These are phyloP conservation scores for Tetraselmis striata DNA, from an alignment of 139 green algal species.

Conservation along the genomic window DNA sequence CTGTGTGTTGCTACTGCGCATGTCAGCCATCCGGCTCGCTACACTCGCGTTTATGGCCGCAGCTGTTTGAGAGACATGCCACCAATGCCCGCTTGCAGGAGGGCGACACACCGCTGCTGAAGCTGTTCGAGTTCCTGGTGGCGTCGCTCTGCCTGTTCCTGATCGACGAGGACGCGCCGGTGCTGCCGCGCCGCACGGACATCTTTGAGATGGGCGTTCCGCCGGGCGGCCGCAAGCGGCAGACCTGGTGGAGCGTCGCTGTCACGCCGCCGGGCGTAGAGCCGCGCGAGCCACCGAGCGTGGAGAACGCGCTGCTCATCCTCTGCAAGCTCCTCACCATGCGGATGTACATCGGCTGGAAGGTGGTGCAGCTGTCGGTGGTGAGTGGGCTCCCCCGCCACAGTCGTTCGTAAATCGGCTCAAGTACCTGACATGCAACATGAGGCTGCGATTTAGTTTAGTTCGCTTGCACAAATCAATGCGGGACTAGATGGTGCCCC, in stretches of 20 bases:
- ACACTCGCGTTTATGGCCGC: too few relatives aligned
- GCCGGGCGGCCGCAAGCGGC: conserved; percentile 15
- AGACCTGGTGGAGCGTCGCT: conserved; percentile 58
- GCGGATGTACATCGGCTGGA: conserved; percentile 28
- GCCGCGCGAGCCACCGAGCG: conserved; percentile 20
- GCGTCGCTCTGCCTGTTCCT: conserved; percentile 71
- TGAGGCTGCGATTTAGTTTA: too few relatives aligned
- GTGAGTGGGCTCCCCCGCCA: too few relatives aligned
- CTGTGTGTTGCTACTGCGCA: too few relatives aligned
- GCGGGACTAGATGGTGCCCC: too few relatives aligned
- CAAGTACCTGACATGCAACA: too few relatives aligned
- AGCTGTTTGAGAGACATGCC: too few relatives aligned
- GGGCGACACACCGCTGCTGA: conserved; percentile 49
- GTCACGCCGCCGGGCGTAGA: conserved; percentile 33
- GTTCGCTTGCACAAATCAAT: too few relatives aligned
- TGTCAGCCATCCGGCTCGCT: too few relatives aligned
- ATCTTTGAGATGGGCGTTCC: conserved; percentile 11
- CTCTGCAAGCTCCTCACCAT: conserved; percentile 44
- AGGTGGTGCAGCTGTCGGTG: conserved; percentile 43
- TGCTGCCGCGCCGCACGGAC: conserved; percentile 24
- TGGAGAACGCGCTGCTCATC: conserved; percentile 48
- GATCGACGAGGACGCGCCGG: conserved; percentile 40
- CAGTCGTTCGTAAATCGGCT: too few relatives aligned
- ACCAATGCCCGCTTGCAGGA: not conserved
- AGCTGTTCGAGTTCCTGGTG: conserved; percentile 79